Base-by-base conservation (phyloP, 352 stramenopile genomes). In the Aphanomyces cochlioides region DNA sequence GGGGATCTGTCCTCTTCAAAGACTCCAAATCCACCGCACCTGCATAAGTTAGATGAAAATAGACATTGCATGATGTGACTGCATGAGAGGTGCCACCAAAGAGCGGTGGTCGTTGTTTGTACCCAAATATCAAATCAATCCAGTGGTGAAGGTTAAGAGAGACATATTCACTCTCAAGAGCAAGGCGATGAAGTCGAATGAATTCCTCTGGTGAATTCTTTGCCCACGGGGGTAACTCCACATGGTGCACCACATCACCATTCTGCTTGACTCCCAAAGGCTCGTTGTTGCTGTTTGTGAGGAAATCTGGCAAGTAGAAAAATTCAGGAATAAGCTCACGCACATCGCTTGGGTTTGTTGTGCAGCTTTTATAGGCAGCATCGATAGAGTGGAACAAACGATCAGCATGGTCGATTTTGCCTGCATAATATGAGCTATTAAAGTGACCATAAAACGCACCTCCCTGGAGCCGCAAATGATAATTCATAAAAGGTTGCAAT, bases 351-450 rank as follows among this genome's bases (percentile, higher is more conserved):
- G 89, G 86, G 47, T 95, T 93, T n/a, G 86, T 93, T 40, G 98
- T 99, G 75, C 96, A 99, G 90, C 98, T 98, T 6, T 95, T 81
- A 90, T 96, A 99, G 43, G 96, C 98, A 67, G 98, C 85, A 8
- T 96, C 79, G 47, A 99, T 89, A 72, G 94, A 97, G 8, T 96
- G 87, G 75, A 99, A 99, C 3, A 99, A 77, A 12, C 96, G 84
- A 75, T 99, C 96, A 0, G 96, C 92, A n/a, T 98, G 90, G 77
- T 99, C 96, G 69, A 98, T 97, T 40, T 80, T 73, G 1, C 84
- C 84, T 54, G 81, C 80, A 34, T 6, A 21, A 64, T 60, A 58
- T 13, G 28, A 63, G 4, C 28, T 13, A 1, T 69, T 39, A 28
- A 21, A 77, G 73, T 58, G 82, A 41, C 72, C 12, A 12, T 39